A percentile compares a stretch with the other conserved stretches of the same genome.
These are phyloP conservation scores for Oryza meridionalis DNA, from an alignment of 176 grass and related monocot genomes.

Conservation along the genomic window DNA sequence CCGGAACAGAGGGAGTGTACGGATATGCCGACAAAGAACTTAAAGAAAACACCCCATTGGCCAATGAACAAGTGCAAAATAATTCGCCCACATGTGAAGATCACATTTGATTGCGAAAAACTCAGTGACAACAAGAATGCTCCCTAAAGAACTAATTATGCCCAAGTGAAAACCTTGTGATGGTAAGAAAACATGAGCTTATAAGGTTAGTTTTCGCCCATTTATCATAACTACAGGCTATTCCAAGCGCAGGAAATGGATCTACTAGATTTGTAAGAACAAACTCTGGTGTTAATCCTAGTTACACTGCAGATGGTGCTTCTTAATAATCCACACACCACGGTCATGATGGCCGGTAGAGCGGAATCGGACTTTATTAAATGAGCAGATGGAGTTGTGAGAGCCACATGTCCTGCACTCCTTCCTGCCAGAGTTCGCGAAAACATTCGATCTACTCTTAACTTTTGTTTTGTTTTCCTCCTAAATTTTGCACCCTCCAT, in stretches of 20 bases:
- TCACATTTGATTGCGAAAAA: background rate
- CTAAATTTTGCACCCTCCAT: background rate
- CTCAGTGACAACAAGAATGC: background rate
- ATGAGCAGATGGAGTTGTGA: background rate
- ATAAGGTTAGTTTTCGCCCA: background rate
- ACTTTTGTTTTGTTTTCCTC: background rate
- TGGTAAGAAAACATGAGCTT: background rate
- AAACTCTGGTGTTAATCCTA: background rate
- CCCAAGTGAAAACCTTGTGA: background rate
- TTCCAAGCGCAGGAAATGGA: background rate
- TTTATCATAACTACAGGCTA: background rate
- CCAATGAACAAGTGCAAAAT: background rate
- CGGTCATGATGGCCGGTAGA: background rate
- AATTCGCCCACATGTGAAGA: background rate
- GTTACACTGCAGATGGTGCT: background rate
- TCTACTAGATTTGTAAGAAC: background rate
- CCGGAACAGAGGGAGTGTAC: background rate
- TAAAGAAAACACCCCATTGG: no score
- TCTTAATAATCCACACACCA: background rate
- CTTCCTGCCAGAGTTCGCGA: background rate
- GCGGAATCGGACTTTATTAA: background rate
- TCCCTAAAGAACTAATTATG: background rate
- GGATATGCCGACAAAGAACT: background rate
- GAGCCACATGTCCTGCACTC: background rate
- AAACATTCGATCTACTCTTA: background rate